phyloP scores from a whole-genome alignment of 2,329 filamentous ascomycete genomes.

The Graphium sp. region DNA sequence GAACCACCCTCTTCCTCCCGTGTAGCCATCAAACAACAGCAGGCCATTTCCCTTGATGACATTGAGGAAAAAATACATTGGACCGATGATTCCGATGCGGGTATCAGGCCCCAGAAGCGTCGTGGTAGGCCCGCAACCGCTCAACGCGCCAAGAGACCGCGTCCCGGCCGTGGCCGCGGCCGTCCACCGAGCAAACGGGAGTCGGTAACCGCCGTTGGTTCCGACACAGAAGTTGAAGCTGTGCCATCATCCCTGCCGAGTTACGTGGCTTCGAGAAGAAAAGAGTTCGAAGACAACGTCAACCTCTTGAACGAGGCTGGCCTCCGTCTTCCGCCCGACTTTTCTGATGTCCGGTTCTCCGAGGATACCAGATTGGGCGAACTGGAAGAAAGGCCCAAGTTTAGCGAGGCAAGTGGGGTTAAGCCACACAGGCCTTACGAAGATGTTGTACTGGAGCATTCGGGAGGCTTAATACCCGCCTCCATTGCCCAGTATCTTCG shows the following conservation, averaged over 20 bases:
- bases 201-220: constrained; percentile 12
- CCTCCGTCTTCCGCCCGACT: constrained; percentile 62
- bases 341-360: constrained; percentile 58
- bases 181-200: constrained; percentile 10
- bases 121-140: constrained; percentile 25
- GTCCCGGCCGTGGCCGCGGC: constrained; percentile 5
- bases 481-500: constrained; percentile 82
- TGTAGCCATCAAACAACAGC: neutral
- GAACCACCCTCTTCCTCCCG: neutral
- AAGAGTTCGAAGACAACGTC: constrained; percentile 47
- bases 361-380: constrained; percentile 46
- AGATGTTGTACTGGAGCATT: constrained; percentile 59
- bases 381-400: constrained; percentile 52
- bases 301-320: constrained; percentile 47
- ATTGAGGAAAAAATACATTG: constrained; percentile 28
- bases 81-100: constrained; percentile 42
- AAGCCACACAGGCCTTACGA: constrained; percentile 54
- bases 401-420: constrained; percentile 34
- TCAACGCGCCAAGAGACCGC: constrained; percentile 12
- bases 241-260: constrained; percentile 55
- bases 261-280: constrained; percentile 49
- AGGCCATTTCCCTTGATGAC: constrained; percentile 7
- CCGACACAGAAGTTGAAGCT: constrained; percentile 26
- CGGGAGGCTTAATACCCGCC: constrained; percentile 68
- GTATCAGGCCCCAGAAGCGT: constrained; percentile 44